phyloP scores from a whole-genome alignment of 495 filamentous ascomycete genomes.

The Parachaetomium inaequale region DNA sequence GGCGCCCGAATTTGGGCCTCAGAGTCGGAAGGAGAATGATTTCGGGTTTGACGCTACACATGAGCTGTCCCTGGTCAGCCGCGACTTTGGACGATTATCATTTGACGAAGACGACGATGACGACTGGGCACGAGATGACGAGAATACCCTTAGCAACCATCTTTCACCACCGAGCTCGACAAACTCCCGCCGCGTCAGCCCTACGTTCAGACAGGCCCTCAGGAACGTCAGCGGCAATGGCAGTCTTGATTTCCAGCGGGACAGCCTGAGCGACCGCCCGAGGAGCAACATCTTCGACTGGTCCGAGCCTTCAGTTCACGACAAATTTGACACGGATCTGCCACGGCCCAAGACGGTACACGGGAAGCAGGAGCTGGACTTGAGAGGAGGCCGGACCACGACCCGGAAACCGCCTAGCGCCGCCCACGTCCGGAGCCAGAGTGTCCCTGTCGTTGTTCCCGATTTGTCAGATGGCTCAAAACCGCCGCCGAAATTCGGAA shows the following conservation, averaged over 20 bases:
- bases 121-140: slow-evolving; percentile 58
- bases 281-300: slow-evolving; percentile 77
- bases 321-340: slow-evolving; percentile 51
- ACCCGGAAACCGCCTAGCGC: slow-evolving; percentile 73
- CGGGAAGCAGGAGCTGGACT: slow-evolving; percentile 74
- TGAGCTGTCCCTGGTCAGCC: slow-evolving; percentile 21
- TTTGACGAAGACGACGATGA: slow-evolving; percentile 63
- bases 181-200: slow-evolving; percentile 46
- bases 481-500: slow-evolving; percentile 74
- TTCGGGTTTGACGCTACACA: slow-evolving; percentile 24
- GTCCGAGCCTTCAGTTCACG: slow-evolving; percentile 65
- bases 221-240: slow-evolving; percentile 42
- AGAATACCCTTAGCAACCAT: slow-evolving; percentile 47
- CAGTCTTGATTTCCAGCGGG: slow-evolving; percentile 30
- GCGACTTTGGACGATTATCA: slow-evolving; percentile 46
- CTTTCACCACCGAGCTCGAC: slow-evolving; percentile 54
- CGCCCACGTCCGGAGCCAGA: slow-evolving; percentile 86
- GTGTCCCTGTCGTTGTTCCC: slow-evolving; percentile 80
- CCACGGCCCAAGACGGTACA: slow-evolving; percentile 83
- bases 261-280: slow-evolving; percentile 44
- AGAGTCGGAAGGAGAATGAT: slow-evolving; percentile 14
- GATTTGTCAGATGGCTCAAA: slow-evolving; percentile 56
- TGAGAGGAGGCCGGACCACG: slow-evolving; percentile 66
- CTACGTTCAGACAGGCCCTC: slow-evolving; percentile 42
- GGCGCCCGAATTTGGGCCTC: slow-evolving; percentile 18